A percentile compares a stretch with the other conserved stretches of the same genome.
Evolutionary conservation across 495 filamentous ascomycete species (phyloP).

Genomic region (Xylaria scruposa): DNA sequence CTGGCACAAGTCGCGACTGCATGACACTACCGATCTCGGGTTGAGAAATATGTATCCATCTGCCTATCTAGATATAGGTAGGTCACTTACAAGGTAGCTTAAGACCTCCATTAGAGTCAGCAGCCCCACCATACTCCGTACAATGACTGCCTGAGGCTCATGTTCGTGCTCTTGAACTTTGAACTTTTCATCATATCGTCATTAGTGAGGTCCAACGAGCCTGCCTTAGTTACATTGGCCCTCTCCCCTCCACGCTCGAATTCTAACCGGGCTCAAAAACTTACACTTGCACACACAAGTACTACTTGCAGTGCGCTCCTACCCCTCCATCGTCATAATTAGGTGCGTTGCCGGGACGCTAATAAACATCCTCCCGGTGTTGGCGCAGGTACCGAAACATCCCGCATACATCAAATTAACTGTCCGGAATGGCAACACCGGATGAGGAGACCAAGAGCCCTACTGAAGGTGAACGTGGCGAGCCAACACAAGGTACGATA

Average conservation of each 20-base stretch:
- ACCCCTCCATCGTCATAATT: slow-evolving; percentile 8
- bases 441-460: slow-evolving; percentile 17
- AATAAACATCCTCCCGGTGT: neutral
- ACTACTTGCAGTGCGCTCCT: neutral
- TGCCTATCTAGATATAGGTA: neutral
- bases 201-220: slow-evolving; percentile 19
- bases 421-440: slow-evolving; percentile 16
- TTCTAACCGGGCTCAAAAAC: neutral
- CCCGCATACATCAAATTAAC: slow-evolving; percentile 16
- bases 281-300: neutral
- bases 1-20: neutral
- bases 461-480: slow-evolving; percentile 16
- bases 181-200: slow-evolving; percentile 29
- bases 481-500: slow-evolving; percentile 19
- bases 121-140: slow-evolving; percentile 19
- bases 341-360: neutral
- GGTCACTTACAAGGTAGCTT: neutral
- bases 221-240: neutral
- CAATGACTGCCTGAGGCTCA: slow-evolving; percentile 21
- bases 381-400: neutral
- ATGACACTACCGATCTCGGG: neutral
- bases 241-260: neutral
- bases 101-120: slow-evolving; percentile 8
- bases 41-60: neutral
- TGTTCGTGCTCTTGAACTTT: neutral